These are phyloP conservation scores for Lachancea sp. DNA, from an alignment of 805 yeast species.

Conservation along the genomic window DNA sequence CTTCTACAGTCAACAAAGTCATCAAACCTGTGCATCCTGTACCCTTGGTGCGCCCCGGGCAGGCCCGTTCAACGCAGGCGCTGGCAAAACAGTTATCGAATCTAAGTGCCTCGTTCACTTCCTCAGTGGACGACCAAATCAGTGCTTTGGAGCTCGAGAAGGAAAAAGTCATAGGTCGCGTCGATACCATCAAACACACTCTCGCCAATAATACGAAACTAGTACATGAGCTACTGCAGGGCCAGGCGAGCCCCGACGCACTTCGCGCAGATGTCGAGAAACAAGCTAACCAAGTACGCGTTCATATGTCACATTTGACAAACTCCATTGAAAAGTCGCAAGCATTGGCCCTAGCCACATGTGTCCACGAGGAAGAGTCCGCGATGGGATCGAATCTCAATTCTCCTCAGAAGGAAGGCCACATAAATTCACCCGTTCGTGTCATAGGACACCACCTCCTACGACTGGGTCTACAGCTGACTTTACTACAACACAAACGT, in stretches of 20 bases:
- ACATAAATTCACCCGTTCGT: slow-evolving; percentile 8
- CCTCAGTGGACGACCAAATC: slow-evolving; percentile 14
- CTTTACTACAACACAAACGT: slow-evolving; percentile 49
- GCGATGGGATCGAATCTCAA: slow-evolving; percentile 11
- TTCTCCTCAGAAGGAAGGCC: slow-evolving; percentile 10
- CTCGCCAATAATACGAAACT: slow-evolving; percentile 8
- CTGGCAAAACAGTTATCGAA: slow-evolving; percentile 7
- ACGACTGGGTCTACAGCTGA: slow-evolving; percentile 37
- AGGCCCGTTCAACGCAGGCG: slow-evolving; percentile 4
- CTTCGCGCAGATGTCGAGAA: slow-evolving; percentile 3
- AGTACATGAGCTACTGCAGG: slow-evolving; percentile 12
- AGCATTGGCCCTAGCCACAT: slow-evolving; percentile 51
- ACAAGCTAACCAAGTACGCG: slow-evolving; percentile 1
- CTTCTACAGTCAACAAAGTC: slow-evolving; percentile 1
- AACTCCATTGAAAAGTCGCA: slow-evolving; percentile 54
- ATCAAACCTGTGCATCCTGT: neutral
- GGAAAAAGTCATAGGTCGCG: slow-evolving; percentile 11
- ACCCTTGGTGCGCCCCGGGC: slow-evolving; percentile 1
- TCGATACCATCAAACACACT: slow-evolving; percentile 10
- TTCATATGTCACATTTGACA: slow-evolving; percentile 5
- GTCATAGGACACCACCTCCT: slow-evolving; percentile 16
- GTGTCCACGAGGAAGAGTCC: slow-evolving; percentile 51
- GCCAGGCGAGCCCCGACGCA: neutral
- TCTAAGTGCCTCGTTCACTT: slow-evolving; percentile 8
- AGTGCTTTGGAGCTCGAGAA: slow-evolving; percentile 13